These are phyloP conservation scores for Coniochaeta ligniaria DNA, from an alignment of 2,329 filamentous ascomycete genomes.

Conservation along the genomic window DNA sequence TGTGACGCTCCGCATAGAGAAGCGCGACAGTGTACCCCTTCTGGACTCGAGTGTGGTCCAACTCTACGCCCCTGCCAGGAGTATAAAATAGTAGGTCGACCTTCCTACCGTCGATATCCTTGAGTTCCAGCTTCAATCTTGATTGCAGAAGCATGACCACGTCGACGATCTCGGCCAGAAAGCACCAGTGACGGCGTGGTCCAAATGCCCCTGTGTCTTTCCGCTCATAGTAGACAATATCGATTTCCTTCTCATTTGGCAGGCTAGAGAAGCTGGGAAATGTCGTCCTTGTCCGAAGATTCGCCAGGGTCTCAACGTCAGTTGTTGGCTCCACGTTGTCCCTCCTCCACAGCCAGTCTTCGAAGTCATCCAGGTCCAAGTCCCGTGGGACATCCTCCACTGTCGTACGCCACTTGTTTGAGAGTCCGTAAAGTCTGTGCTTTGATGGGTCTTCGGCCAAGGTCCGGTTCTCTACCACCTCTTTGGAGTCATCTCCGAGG, in stretches of 20 bases:
- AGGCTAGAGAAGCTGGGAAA: background rate
- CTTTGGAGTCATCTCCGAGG: background rate
- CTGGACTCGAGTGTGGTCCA: background rate
- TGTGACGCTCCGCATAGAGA: background rate
- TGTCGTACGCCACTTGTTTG: background rate
- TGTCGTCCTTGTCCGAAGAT: background rate
- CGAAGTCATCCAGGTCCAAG: background rate
- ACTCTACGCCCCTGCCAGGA: background rate
- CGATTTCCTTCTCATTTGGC: background rate
- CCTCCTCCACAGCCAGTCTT: conserved; percentile 3
- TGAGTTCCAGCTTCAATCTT: background rate
- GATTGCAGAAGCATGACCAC: background rate
- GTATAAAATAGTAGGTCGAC: background rate
- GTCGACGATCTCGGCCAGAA: background rate
- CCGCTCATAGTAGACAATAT: background rate
- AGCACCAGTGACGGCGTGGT: background rate
- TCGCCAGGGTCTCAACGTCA: background rate
- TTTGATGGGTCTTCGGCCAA: background rate
- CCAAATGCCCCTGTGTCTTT: background rate
- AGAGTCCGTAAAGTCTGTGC: background rate
- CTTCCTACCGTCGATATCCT: background rate
- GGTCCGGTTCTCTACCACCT: background rate
- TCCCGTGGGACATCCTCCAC: background rate
- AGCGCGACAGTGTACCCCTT: background rate
- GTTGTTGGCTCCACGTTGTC: background rate